Evolutionary conservation across 1,139 yeast genomes (phyloP).

Genomic region (Sugiyamaella japonica): DNA sequence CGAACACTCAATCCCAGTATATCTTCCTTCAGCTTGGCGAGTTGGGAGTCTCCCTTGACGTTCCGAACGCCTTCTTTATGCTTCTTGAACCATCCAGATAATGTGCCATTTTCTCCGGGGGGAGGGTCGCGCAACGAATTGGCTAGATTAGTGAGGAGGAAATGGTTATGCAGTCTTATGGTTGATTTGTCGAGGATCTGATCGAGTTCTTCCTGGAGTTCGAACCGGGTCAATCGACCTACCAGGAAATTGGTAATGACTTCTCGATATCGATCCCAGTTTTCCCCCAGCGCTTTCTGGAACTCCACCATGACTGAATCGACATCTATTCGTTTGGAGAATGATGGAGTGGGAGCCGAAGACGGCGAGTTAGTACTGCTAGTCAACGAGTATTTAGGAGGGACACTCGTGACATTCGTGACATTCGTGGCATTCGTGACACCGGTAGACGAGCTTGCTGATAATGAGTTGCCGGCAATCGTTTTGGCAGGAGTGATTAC

Average conservation of each 20-base stretch:
- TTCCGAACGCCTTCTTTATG: conserved; percentile 30
- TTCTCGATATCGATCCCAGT: conserved; percentile 87
- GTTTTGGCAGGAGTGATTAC: conserved; percentile 15
- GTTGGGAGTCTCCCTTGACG: conserved; percentile 50
- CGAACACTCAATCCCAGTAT: conserved; percentile 83
- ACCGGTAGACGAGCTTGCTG: conserved; percentile 3
- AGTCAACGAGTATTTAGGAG: neutral
- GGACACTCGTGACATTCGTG: no score
- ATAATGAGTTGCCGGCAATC: conserved; percentile 12
- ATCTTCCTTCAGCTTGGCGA: conserved; percentile 79
- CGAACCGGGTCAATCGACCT: conserved; percentile 66
- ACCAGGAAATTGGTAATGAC: conserved; percentile 68
- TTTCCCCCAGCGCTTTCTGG: conserved; percentile 65
- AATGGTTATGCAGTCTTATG: conserved; percentile 70
- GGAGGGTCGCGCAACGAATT: conserved; percentile 76
- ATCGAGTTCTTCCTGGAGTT: conserved; percentile 58
- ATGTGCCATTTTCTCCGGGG: conserved; percentile 52
- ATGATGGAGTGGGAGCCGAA: conserved; percentile 17
- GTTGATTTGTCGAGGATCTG: conserved; percentile 56
- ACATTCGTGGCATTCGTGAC: no score
- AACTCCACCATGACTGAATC: conserved; percentile 72
- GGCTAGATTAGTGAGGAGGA: conserved; percentile 76
- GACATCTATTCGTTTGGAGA: conserved; percentile 57
- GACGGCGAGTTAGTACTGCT: neutral
- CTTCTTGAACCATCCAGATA: conserved; percentile 53